phyloP scores from a whole-genome alignment of 2,329 filamentous ascomycete species.

The Tolypocladium paradoxum region DNA sequence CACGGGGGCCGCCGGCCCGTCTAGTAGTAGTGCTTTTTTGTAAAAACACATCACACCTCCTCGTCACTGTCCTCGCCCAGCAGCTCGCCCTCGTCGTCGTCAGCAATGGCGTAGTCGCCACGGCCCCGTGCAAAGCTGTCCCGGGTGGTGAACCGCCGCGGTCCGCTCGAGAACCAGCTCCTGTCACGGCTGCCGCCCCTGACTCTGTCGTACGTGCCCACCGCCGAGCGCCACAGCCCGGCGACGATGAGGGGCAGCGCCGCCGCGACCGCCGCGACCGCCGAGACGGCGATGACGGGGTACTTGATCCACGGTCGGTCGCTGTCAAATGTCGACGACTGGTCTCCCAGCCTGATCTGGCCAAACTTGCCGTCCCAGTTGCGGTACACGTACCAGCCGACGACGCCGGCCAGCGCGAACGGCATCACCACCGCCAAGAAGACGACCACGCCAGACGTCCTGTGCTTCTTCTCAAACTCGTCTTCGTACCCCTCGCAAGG shows the following conservation, averaged over 20 bases:
- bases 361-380: constrained; percentile 89
- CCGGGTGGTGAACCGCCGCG: constrained; percentile 72
- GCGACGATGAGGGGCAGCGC: constrained; percentile 60
- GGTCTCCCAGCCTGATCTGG: constrained; percentile 79
- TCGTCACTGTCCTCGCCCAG: constrained; percentile 90
- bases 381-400: constrained; percentile 76
- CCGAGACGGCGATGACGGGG: constrained; percentile 64
- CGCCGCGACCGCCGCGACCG: constrained; percentile 46
- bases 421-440: constrained; percentile 81
- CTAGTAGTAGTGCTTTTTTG: neutral
- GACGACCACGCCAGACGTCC: constrained; percentile 60
- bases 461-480: constrained; percentile 63
- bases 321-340: constrained; percentile 43
- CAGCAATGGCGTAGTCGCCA: constrained; percentile 80
- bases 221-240: constrained; percentile 59
- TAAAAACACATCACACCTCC: constrained; percentile 42
- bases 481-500: constrained; percentile 71
- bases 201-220: constrained; percentile 39
- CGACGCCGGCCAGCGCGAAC: constrained; percentile 55
- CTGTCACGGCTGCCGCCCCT: constrained; percentile 36
- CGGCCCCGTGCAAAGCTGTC: constrained; percentile 80
- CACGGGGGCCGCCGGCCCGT: neutral
- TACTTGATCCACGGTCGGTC: constrained; percentile 72
- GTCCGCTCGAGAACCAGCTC: constrained; percentile 43
- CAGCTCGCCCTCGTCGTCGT: constrained; percentile 89